These are phyloP conservation scores for Uncinocarpus reesii DNA, from an alignment of 2,329 filamentous ascomycete genomes.

Conservation along the genomic window DNA sequence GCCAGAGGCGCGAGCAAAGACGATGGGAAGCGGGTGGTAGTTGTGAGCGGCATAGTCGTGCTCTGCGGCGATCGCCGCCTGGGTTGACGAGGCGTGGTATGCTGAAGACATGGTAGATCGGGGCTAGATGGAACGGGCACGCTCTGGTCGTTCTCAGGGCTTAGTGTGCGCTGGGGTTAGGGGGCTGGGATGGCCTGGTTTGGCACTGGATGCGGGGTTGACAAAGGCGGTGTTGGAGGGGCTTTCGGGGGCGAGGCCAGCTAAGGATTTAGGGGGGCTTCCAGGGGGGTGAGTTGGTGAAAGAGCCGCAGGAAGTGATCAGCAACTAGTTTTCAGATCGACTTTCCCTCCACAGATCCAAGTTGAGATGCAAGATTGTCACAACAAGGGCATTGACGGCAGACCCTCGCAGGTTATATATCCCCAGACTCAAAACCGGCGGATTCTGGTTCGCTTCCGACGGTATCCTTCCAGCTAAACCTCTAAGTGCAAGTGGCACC, in stretches of 20 bases:
- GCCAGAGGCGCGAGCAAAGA: conserved; percentile 76
- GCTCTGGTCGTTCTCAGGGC: not conserved
- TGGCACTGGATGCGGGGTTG: not conserved
- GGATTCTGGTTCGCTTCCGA: conserved; percentile 4
- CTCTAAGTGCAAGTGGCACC: conserved; percentile 13
- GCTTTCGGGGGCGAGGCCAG: not conserved
- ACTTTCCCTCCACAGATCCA: not conserved
- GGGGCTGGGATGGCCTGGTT: not conserved
- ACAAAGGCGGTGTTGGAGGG: not conserved
- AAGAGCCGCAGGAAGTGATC: not conserved
- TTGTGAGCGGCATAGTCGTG: conserved; percentile 88
- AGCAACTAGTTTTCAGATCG: not conserved
- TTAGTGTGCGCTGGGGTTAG: not conserved
- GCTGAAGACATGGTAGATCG: conserved; percentile 2
- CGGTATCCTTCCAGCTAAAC: conserved; percentile 14
- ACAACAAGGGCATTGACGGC: too few species aligned
- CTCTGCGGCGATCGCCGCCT: conserved; percentile 69
- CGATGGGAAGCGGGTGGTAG: conserved; percentile 92
- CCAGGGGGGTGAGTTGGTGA: not conserved
- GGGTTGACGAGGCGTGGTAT: conserved; percentile 68
- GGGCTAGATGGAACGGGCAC: not conserved
- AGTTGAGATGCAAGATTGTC: not conserved
- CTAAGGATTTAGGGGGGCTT: not conserved
- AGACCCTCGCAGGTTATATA: conserved; percentile 1
- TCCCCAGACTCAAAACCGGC: not conserved